Evolutionary conservation across 108 stramenopile genomes (phyloP), one percentile per base, ranked within the genome.

Genomic region (Epipyxis sp.): DNA sequence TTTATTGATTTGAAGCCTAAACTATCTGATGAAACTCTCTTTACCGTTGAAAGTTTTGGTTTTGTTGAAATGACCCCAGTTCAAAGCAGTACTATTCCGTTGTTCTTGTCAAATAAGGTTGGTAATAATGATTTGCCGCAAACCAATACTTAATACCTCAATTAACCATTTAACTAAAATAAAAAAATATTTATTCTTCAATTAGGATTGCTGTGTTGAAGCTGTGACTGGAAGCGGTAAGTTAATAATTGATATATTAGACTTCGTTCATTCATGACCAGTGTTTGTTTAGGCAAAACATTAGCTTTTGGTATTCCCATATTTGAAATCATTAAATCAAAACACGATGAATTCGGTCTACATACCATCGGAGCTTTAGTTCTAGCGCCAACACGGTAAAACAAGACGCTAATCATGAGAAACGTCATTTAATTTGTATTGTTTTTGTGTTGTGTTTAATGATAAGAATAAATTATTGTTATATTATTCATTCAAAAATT

Each of bases 201-300:
- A 37, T 74, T n/a, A 74, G 71, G 98, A 99, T 83, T 96, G 98
- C 0, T 91, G 92, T 35, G 98, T 97, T 0, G 92, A 97, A 69
- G 98, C 98, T 20, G 92, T 94, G 0, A 99, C 98, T 1, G 98
- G 98, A 0, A 85, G 83, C 6, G 98, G 98, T 1, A n/a, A n/a
- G n/a, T n/a, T n/a, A n/a, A n/a, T n/a, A n/a, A n/a, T n/a, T n/a
- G n/a, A n/a, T n/a, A n/a, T n/a, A n/a, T n/a, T n/a, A n/a, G n/a
- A n/a, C n/a, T n/a, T n/a, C n/a, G n/a, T n/a, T n/a, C n/a, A n/a
- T n/a, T n/a, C n/a, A n/a, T n/a, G n/a, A n/a, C n/a, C n/a, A n/a
- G n/a, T n/a, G n/a, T n/a, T n/a, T n/a, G n/a, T n/a, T n/a, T n/a
- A n/a, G n/a, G n/a, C n/a, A 99, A 99, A 82, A 99, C 98, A 29